Evolutionary conservation across 2,329 filamentous ascomycete genomes (phyloP), one percentile per base, ranked within the genome.

Genomic region (Endothia cerciana): DNA sequence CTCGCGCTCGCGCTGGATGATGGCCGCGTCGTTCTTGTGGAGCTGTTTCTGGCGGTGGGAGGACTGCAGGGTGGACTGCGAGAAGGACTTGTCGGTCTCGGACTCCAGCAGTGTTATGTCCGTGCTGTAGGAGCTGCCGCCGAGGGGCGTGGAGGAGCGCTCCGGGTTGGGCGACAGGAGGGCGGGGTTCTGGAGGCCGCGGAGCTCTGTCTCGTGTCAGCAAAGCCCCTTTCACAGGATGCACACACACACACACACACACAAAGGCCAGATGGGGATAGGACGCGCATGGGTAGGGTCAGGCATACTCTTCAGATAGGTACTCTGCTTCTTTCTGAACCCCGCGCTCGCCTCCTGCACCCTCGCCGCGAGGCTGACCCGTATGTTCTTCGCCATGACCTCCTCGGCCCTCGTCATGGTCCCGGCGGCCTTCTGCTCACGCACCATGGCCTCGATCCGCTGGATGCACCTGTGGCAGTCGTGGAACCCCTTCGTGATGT

Each of bases 321-420:
- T 91, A 75, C 94, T 94, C 81, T 99, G 95, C 81, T 97, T 98
- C 84, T 98, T 99, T 73, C 95, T 87, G 77, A 99, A 99, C 69
- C 87, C 85, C 38, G 95, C 91, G 80, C 94, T 97, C 58, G 93
- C 90, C 72, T 98, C 94, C 77, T 97, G 94, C 0, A 98, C 93
- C 68, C 92, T 85, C 1, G 92, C 85, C 0, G 95, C 95, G 47
- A 98, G 84, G 19, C 92, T 95, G 70, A 96, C 93, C 77, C 98
- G 94, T 66, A 99, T 92, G 75, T 99, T 99, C 79, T 89, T 90
- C 60, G 94, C 95, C 94, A 99, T 98, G 15, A 88, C 92, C 80
- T 97, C 93, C 77, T 99, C 95, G 43, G 92, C 93, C 71, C 86
- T 87, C 72, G 87, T 92, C 70, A 96, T 88, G 61, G 85, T 86